Evolutionary conservation across 306 rosid genomes (phyloP).

Genomic region (Abrus precatorius): DNA sequence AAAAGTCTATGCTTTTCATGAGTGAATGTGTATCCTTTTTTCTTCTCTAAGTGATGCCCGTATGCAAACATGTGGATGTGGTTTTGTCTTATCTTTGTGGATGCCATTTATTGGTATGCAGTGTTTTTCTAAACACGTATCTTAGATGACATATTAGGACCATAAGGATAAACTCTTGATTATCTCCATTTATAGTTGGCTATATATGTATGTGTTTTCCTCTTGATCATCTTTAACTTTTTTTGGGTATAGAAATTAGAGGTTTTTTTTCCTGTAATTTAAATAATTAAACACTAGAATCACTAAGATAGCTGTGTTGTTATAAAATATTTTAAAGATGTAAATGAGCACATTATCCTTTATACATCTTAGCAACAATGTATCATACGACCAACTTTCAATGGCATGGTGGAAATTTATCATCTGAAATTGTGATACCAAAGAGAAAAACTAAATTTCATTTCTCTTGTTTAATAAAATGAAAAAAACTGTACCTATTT

Average conservation of each 20-base stretch:
- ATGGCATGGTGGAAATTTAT: constrained; percentile 23
- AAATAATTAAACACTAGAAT: constrained; percentile 25
- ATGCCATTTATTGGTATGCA: constrained; percentile 30
- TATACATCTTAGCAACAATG: constrained; percentile 38
- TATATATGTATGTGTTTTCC: background rate
- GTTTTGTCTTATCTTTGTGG: constrained; percentile 35
- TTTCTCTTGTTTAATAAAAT: constrained; percentile 27
- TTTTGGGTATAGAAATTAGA: background rate
- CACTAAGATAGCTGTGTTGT: background rate
- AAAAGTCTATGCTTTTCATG: constrained; percentile 12
- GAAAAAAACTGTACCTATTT: background rate
- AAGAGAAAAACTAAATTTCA: constrained; percentile 55
- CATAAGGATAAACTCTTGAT: background rate
- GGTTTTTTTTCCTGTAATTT: background rate
- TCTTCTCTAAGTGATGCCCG: constrained; percentile 13
- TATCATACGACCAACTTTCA: constrained; percentile 31
- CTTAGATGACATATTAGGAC: constrained; percentile 9
- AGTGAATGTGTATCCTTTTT: background rate
- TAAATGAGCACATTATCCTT: constrained; percentile 21
- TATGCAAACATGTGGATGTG: background rate
- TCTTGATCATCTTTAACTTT: background rate
- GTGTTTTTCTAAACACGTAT: background rate
- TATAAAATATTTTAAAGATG: constrained; percentile 33
- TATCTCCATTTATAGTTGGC: constrained; percentile 26
- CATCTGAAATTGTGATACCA: constrained; percentile 38